Evolutionary conservation across 129 eudicot genomes (phyloP).

Genomic region (Daucus carota): DNA sequence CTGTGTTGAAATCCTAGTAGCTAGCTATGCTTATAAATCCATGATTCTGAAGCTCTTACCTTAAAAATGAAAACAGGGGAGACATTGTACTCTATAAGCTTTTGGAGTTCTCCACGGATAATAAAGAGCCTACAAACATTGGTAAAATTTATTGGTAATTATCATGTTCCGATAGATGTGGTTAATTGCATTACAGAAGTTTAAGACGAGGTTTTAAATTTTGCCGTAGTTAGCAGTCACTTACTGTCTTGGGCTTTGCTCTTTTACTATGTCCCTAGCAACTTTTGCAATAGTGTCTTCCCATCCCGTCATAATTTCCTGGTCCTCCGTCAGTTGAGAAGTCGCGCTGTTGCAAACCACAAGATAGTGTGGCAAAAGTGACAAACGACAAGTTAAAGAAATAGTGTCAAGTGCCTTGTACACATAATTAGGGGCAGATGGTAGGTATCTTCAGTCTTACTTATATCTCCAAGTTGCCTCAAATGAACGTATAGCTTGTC

Average conservation of each 20-base stretch:
- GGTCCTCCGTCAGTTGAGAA: slow-evolving; percentile 44
- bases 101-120: slow-evolving; percentile 62
- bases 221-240: slow-evolving; percentile 8
- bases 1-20: neutral
- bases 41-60: slow-evolving; percentile 27
- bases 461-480: slow-evolving; percentile 66
- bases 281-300: slow-evolving; percentile 61
- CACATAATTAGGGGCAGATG: neutral
- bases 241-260: slow-evolving; percentile 81
- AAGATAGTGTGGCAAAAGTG: neutral
- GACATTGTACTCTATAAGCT: slow-evolving; percentile 69
- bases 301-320: slow-evolving; percentile 68
- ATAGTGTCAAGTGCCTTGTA: neutral
- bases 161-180: neutral
- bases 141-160: neutral
- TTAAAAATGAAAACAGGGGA: slow-evolving; percentile 68
- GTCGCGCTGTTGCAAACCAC: slow-evolving; percentile 23
- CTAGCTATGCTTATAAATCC: slow-evolving; percentile 7
- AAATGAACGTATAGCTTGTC: slow-evolving; percentile 82
- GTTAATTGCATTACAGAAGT: slow-evolving; percentile 3
- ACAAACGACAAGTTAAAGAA: neutral
- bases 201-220: neutral
- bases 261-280: slow-evolving; percentile 51
- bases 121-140: slow-evolving; percentile 43
- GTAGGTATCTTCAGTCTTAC: slow-evolving; percentile 19